Percentiles rank a stretch among this genome's conserved stretches.
These are phyloP conservation scores for Hura crepitans DNA, from an alignment of 441 rosid genomes.

Conservation along the genomic window DNA sequence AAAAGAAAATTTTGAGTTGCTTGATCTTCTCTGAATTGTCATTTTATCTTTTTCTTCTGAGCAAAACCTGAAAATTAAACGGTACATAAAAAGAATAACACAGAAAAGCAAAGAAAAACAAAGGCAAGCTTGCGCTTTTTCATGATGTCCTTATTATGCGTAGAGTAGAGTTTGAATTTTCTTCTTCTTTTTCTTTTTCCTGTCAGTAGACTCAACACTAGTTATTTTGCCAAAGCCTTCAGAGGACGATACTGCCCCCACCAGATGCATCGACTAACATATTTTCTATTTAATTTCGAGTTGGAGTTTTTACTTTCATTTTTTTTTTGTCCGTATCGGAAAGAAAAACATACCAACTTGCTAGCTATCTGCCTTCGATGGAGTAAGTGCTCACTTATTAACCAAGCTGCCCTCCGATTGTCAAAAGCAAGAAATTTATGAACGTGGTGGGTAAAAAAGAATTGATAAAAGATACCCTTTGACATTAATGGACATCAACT, in stretches of 20 bases:
- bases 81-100: conserved; percentile 11
- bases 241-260: background rate
- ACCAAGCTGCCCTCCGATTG: conserved; percentile 17
- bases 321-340: too few species aligned
- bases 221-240: background rate
- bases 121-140: conserved; percentile 15
- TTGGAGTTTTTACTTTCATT: too few species aligned
- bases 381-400: conserved; percentile 15
- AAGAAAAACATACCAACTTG: too few species aligned
- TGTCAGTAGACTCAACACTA: background rate
- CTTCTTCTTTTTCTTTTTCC: background rate
- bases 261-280: too few species aligned
- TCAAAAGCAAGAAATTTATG: conserved; percentile 31
- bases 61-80: conserved; percentile 7
- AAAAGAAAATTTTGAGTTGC: conserved; percentile 23
- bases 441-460: conserved; percentile 7
- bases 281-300: background rate
- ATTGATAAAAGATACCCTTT: background rate
- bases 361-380: too few species aligned
- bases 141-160: background rate
- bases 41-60: background rate
- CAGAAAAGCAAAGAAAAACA: background rate
- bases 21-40: conserved; percentile 16
- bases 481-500: background rate
- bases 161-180: background rate